Percentiles rank a stretch among this genome's conserved stretches.
Conservation (phyloP, 352 stramenopile genomes). For the Elongisporangium undulatum region DNA sequence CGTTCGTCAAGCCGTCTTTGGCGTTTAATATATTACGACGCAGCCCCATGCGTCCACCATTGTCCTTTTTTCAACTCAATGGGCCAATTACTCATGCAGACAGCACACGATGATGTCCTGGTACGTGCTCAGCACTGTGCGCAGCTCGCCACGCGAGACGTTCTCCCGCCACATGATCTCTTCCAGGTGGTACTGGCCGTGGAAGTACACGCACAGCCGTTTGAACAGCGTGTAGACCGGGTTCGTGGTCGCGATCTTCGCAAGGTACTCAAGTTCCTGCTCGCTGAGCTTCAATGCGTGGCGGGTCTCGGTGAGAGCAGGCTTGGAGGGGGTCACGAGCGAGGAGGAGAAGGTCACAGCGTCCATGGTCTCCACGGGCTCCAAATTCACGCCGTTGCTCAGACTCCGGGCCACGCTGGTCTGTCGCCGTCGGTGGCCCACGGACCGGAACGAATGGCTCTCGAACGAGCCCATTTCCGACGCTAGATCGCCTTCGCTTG, state of each 20-base stretch:
- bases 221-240: slow-evolving; percentile 81
- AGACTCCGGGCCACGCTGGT: slow-evolving; percentile 16
- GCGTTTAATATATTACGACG: neutral
- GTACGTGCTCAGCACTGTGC: slow-evolving; percentile 81
- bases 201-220: slow-evolving; percentile 79
- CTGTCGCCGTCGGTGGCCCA: slow-evolving; percentile 11
- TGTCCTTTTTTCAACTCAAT: no score
- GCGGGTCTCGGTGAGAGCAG: slow-evolving; percentile 27
- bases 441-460: slow-evolving; percentile 15
- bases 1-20: neutral
- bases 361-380: slow-evolving; percentile 7
- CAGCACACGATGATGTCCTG: slow-evolving; percentile 81
- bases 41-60: no score
- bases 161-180: slow-evolving; percentile 91
- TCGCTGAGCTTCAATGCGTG: slow-evolving; percentile 48
- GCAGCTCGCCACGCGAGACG: slow-evolving; percentile 70
- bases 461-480: slow-evolving; percentile 27
- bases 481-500: slow-evolving; percentile 49
- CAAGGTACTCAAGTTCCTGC: slow-evolving; percentile 69
- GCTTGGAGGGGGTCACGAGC: slow-evolving; percentile 15
- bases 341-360: slow-evolving; percentile 9
- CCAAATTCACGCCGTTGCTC: slow-evolving; percentile 8
- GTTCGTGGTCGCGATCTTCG: slow-evolving; percentile 77
- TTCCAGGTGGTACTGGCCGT: slow-evolving; percentile 82
- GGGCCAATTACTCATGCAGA: slow-evolving; percentile 60